Base-by-base conservation (phyloP, 2,329 filamentous ascomycete species). In the Mariannaea sp. region DNA sequence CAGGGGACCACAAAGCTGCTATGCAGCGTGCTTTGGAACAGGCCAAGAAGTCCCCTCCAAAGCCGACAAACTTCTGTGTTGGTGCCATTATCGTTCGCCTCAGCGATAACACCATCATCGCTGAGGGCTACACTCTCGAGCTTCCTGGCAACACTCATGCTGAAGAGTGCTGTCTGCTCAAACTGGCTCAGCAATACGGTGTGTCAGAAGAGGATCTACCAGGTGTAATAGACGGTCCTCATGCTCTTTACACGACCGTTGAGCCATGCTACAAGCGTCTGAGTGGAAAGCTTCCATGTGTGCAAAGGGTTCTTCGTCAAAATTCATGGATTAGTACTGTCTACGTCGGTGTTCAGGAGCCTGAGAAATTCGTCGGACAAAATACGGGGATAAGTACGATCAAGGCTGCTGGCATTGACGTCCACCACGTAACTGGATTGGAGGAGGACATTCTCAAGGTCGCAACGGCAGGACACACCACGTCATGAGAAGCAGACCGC, bases 81-180 rank as follows among this genome's bases (percentile, higher is more conserved):
- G 94, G 94, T 35, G 94, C 94, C n/a, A 72, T 96, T n/a, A 80
- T 97, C 32, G 80, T 94, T 16, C 79, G 85, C 53, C 70, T 78
- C 12, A 73, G 73, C 35, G 79, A 76, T 29, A 80, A 85, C 62
- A 69, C 74, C 20, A 77, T 95, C 53, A 78, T 95, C 22, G 83
- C 89, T 1, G 89, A 90, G 2, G 93, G 94, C 49, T 97, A 93
- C 75, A 97, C 94, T 0, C 81, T 97, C 53, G 93, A 99, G 72
- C 84, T 92, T 4, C 80, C 85, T 0, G 94, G 93, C 35, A 99
- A 99, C 75, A 97, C 94, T 0, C 94, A 99, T 68, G 94, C 94
- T 3, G 94, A 99, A 70, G 92, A 99, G 75, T 93, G 88, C 71
- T 96, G 91, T 68, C 81, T 99, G 51, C 73, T 86, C 42, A 97